phyloP scores from a whole-genome alignment of 2,329 filamentous ascomycete species.

The Colletotrichum sp. region DNA sequence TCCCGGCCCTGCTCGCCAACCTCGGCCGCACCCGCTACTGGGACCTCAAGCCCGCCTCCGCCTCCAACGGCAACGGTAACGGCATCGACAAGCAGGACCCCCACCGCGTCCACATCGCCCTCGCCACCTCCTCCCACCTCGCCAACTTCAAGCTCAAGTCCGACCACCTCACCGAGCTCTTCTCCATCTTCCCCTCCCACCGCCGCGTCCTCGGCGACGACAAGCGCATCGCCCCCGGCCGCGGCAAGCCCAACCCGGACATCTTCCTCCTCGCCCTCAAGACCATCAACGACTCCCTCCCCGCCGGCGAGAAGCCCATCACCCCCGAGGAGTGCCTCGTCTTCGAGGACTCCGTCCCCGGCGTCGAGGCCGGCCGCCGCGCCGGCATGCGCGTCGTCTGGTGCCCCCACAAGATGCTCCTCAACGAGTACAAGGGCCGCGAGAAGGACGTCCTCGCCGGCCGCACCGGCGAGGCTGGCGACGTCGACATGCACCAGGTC shows the following conservation, averaged over 20 bases:
- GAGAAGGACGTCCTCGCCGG: slow-evolving; percentile 87
- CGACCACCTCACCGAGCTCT: slow-evolving; percentile 60
- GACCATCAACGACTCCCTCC: slow-evolving; percentile 79
- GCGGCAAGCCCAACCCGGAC: slow-evolving; percentile 94
- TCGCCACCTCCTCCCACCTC: slow-evolving; percentile 81
- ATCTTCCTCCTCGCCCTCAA: slow-evolving; percentile 89
- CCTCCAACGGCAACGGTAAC: slow-evolving; percentile 24
- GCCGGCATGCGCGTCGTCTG: slow-evolving; percentile 96
- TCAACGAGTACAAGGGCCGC: slow-evolving; percentile 75
- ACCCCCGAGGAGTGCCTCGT: slow-evolving; percentile 88
- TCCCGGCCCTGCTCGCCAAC: slow-evolving; percentile 68
- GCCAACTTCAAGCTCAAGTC: slow-evolving; percentile 83
- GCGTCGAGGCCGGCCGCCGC: slow-evolving; percentile 87
- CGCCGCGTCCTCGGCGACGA: slow-evolving; percentile 88
- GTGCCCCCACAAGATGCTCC: slow-evolving; percentile 83
- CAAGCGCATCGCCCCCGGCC: slow-evolving; percentile 72
- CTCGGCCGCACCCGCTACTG: slow-evolving; percentile 61
- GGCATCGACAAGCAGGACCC: slow-evolving; percentile 27
- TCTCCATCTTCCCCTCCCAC: slow-evolving; percentile 69
- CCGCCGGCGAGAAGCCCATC: slow-evolving; percentile 67
- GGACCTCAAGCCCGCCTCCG: slow-evolving; percentile 36
- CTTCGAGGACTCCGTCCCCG: slow-evolving; percentile 94
- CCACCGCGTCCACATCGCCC: slow-evolving; percentile 73
- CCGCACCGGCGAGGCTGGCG: slow-evolving; percentile 71
- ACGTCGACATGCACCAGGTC: slow-evolving; percentile 58